phyloP scores from a whole-genome alignment of 805 yeast genomes.

The Suhomyces sp. region DNA sequence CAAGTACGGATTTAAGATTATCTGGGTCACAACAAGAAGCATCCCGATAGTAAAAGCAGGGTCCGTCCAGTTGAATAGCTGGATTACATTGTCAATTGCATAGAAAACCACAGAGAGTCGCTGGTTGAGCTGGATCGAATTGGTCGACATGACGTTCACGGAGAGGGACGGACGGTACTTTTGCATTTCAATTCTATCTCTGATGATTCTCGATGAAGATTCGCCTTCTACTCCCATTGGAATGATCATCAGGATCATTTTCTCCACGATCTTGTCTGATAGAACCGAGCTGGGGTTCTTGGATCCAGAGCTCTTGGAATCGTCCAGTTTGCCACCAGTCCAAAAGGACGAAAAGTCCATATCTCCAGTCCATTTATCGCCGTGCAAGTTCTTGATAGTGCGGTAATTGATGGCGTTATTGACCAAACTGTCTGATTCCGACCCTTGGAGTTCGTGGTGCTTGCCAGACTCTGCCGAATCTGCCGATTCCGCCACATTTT shows the following conservation, averaged over 20 bases:
- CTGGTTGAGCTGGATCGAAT: conserved; percentile 60
- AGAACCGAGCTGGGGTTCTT: conserved; percentile 22
- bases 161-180: conserved; percentile 66
- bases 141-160: conserved; percentile 65
- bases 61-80: conserved; percentile 61
- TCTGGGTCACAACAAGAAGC: conserved; percentile 46
- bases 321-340: conserved; percentile 21
- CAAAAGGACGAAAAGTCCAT: conserved; percentile 20
- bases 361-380: conserved; percentile 1
- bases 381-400: neutral
- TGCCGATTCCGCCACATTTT: neutral
- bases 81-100: conserved; percentile 53
- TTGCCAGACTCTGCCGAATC: neutral
- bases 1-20: conserved; percentile 60
- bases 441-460: neutral
- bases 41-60: conserved; percentile 61
- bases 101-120: conserved; percentile 62
- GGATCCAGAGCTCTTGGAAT: conserved; percentile 6
- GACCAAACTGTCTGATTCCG: conserved; percentile 1
- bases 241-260: conserved; percentile 65
- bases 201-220: conserved; percentile 40
- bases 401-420: conserved; percentile 6
- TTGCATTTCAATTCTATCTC: conserved; percentile 57
- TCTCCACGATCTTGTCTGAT: conserved; percentile 71
- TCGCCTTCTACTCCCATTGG: conserved; percentile 52